phyloP scores from a whole-genome alignment of 1,284 basidiomycete genomes.

The Leccinum pachyderme region DNA sequence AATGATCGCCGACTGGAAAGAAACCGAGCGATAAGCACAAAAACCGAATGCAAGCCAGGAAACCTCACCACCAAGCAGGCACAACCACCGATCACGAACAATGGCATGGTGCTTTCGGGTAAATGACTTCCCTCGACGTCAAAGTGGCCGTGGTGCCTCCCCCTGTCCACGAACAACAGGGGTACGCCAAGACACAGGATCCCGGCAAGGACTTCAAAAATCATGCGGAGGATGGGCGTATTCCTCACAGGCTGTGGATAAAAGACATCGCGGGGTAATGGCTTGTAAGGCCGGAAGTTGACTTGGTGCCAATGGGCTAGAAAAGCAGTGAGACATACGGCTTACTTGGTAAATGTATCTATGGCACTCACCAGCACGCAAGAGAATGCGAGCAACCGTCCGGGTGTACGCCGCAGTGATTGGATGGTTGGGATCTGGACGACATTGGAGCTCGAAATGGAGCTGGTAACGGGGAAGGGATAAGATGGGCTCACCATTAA shows the following conservation, averaged over 20 bases:
- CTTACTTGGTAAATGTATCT: background rate
- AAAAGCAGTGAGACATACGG: constrained; percentile 5
- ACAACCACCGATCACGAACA: constrained; percentile 61
- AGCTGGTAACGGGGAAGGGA: background rate
- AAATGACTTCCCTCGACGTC: constrained; percentile 57
- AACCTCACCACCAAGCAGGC: constrained; percentile 65
- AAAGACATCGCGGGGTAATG: constrained; percentile 52
- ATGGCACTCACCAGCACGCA: constrained; percentile 58
- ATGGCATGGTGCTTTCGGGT: constrained; percentile 48
- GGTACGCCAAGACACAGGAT: constrained; percentile 71
- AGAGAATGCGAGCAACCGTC: constrained; percentile 62
- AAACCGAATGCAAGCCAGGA: background rate
- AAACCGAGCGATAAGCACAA: constrained; percentile 6
- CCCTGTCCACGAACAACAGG: constrained; percentile 61
- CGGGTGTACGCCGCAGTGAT: constrained; percentile 59
- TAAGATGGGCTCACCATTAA: constrained; percentile 43
- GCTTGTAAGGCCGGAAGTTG: constrained; percentile 61
- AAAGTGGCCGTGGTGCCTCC: constrained; percentile 40
- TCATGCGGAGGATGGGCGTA: constrained; percentile 45
- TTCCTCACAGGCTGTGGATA: constrained; percentile 32
- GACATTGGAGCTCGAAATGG: constrained; percentile 9
- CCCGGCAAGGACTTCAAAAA: constrained; percentile 57
- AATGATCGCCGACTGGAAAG: constrained; percentile 64
- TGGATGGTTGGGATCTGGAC: constrained; percentile 35
- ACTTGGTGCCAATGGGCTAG: constrained; percentile 73